Evolutionary conservation across 371 early-diverging fungal species (phyloP).

Genomic region (Syncephalastrum sp.): DNA sequence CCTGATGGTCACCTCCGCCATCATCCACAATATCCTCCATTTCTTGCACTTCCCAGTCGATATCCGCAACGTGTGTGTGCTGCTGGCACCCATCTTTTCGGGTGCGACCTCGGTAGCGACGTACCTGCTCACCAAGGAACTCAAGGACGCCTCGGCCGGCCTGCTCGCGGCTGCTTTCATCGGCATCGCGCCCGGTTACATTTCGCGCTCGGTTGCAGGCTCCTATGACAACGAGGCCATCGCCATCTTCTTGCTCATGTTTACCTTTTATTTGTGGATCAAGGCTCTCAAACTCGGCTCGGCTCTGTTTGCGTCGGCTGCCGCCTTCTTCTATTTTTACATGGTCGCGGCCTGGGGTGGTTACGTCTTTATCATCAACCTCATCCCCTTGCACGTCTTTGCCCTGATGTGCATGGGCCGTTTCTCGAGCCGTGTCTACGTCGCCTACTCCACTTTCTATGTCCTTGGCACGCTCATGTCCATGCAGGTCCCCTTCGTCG

Average conservation of each 20-base stretch:
- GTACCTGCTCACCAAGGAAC: constrained; percentile 88
- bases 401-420: constrained; percentile 95
- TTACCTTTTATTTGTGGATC: constrained; percentile 96
- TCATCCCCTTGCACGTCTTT: constrained; percentile 97
- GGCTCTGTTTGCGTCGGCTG: constrained; percentile 79
- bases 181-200: constrained; percentile 98
- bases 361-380: constrained; percentile 98
- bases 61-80: constrained; percentile 97
- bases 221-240: constrained; percentile 99
- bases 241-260: constrained; percentile 96
- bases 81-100: constrained; percentile 95
- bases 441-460: constrained; percentile 96
- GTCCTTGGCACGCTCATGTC: constrained; percentile 93
- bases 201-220: constrained; percentile 98
- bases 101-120: constrained; percentile 91
- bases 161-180: constrained; percentile 96
- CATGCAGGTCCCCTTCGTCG: constrained; percentile 99
- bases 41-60: constrained; percentile 91
- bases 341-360: constrained; percentile 99
- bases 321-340: constrained; percentile 97
- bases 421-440: constrained; percentile 90
- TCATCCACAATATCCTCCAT: constrained; percentile 91
- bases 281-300: constrained; percentile 93
- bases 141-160: constrained; percentile 90
- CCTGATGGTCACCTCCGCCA: constrained; percentile 97